phyloP scores from a whole-genome alignment of 305 asterid genomes.

The Fraxinus velutina region DNA sequence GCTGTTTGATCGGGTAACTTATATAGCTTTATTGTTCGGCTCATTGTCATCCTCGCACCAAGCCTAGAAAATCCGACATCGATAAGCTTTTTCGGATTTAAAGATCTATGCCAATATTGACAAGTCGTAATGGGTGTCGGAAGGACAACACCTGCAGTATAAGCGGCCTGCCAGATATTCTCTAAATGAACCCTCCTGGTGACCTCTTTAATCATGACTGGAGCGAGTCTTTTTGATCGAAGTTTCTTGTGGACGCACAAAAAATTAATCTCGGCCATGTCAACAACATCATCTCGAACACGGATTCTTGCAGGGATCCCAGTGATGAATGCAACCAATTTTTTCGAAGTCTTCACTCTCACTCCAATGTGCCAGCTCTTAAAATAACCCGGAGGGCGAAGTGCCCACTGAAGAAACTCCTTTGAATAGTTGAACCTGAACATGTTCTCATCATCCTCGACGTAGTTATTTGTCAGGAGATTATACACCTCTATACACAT shows the following conservation, averaged over 20 bases:
- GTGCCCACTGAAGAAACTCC: constrained; percentile 50
- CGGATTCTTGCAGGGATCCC: constrained; percentile 45
- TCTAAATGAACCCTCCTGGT: constrained; percentile 52
- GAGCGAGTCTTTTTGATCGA: constrained; percentile 45
- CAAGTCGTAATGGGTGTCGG: constrained; percentile 33
- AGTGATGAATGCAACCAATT: constrained; percentile 20
- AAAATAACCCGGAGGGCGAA: constrained; percentile 42
- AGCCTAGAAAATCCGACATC: constrained; percentile 48
- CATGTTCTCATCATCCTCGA: constrained; percentile 48
- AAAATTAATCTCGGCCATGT: constrained; percentile 48
- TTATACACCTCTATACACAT: constrained; percentile 41
- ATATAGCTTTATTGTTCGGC: constrained; percentile 46
- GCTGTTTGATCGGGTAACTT: constrained; percentile 38
- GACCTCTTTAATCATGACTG: constrained; percentile 47
- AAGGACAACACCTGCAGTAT: constrained; percentile 47
- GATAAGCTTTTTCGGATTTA: constrained; percentile 45
- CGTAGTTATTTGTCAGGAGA: constrained; percentile 38
- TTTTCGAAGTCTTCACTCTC: constrained; percentile 41
- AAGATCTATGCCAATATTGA: constrained; percentile 38
- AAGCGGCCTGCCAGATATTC: constrained; percentile 48
- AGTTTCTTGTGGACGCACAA: constrained; percentile 53
- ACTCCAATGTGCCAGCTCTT: constrained; percentile 50
- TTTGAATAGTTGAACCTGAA: constrained; percentile 47
- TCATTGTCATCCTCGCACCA: constrained; percentile 50
- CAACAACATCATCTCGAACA: constrained; percentile 34